A percentile compares a stretch with the other conserved stretches of the same genome.
These are phyloP conservation scores for Neoarthrinium moseri DNA, from an alignment of 2,329 filamentous ascomycete genomes.

Conservation along the genomic window DNA sequence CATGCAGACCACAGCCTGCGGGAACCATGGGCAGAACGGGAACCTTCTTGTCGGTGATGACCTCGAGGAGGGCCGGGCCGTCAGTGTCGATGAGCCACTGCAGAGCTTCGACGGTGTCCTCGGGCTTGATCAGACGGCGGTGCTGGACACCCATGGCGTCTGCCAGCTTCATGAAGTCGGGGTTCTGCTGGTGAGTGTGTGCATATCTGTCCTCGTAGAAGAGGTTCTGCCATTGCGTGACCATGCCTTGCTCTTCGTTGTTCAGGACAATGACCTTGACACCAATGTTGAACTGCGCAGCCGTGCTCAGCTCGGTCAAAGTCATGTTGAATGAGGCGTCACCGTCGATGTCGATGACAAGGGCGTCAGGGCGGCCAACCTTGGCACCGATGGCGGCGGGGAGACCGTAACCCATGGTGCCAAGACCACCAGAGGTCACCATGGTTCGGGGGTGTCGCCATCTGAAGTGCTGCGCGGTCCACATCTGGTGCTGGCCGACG, in stretches of 20 bases:
- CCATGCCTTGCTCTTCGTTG: constrained; percentile 98
- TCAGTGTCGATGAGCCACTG: constrained; percentile 88
- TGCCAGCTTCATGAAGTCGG: constrained; percentile 91
- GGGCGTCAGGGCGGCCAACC: constrained; percentile 74
- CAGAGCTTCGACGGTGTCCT: constrained; percentile 74
- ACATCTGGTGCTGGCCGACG: constrained; percentile 99
- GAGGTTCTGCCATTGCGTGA: constrained; percentile 96
- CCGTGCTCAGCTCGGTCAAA: constrained; percentile 88
- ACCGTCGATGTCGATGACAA: constrained; percentile 94
- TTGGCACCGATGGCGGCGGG: constrained; percentile 95
- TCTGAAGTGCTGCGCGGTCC: constrained; percentile 94
- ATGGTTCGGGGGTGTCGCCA: constrained; percentile 91
- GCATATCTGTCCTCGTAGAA: constrained; percentile 94
- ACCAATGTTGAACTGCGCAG: constrained; percentile 92
- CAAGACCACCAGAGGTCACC: constrained; percentile 94
- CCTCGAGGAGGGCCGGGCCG: constrained; percentile 89
- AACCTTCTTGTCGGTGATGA: constrained; percentile 87
- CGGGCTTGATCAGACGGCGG: constrained; percentile 68
- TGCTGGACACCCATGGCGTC: constrained; percentile 88
- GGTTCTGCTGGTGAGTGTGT: constrained; percentile 92
- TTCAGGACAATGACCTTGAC: constrained; percentile 94
- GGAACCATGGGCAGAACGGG: constrained; percentile 98
- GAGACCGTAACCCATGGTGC: constrained; percentile 94
- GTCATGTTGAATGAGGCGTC: constrained; percentile 99
- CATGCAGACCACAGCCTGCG: constrained; percentile 80